These are phyloP conservation scores for Pelargonium myrrhifolium DNA, from an alignment of 441 rosid genomes.

Conservation along the genomic window DNA sequence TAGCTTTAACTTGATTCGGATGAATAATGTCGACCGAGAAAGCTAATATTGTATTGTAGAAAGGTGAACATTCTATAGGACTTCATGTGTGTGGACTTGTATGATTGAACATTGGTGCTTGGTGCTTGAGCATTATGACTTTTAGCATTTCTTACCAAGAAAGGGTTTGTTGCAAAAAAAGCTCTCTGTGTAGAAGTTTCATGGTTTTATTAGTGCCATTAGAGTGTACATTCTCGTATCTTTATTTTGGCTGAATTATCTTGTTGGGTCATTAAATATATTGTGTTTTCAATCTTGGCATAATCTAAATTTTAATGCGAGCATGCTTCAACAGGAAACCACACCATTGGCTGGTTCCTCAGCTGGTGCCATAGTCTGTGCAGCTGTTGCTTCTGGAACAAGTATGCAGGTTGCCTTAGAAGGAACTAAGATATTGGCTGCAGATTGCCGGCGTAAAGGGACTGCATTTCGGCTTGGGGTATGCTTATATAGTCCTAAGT, in stretches of 20 bases:
- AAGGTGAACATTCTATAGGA: no score
- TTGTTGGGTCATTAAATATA: neutral
- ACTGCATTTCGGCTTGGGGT: constrained; percentile 98
- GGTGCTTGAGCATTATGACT: neutral
- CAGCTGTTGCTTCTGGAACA: constrained; percentile 73
- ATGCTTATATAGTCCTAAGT: constrained; percentile 17
- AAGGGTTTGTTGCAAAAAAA: neutral
- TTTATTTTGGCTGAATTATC: neutral
- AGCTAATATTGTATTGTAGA: no score
- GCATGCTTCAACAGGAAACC: constrained; percentile 44
- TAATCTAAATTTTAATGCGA: neutral
- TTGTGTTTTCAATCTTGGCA: neutral
- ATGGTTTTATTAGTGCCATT: neutral
- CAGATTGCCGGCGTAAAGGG: constrained; percentile 71
- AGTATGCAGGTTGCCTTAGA: constrained; percentile 64
- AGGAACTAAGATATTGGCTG: constrained; percentile 66
- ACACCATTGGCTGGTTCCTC: constrained; percentile 92
- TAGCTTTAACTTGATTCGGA: no score
- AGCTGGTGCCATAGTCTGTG: constrained; percentile 91
- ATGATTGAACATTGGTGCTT: no score
- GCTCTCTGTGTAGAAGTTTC: no score
- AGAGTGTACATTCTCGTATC: neutral
- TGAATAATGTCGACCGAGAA: no score
- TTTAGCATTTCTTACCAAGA: neutral
- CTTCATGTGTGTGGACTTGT: no score